These are phyloP conservation scores for Chlorella variabilis DNA, from an alignment of 163 green algal genomes.

Conservation along the genomic window DNA sequence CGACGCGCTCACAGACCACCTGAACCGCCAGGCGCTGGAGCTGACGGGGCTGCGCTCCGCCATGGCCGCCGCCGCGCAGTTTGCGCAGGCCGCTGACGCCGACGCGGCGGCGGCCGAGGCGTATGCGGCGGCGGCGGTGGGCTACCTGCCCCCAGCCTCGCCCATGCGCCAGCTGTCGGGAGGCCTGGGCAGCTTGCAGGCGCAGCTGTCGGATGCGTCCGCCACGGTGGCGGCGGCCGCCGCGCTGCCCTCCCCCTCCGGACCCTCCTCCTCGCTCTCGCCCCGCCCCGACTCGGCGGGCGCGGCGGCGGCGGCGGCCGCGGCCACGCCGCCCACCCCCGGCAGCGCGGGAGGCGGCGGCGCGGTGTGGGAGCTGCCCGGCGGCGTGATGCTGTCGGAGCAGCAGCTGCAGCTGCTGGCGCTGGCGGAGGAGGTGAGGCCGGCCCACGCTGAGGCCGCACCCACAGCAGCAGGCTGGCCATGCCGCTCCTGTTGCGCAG, in stretches of 20 bases:
- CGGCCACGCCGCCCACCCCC: not conserved
- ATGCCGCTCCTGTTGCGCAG: not conserved
- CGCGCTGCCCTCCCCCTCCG: constrained; percentile 3
- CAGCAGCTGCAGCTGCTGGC: constrained; percentile 29
- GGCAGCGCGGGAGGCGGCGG: not conserved
- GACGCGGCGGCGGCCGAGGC: constrained; percentile 1
- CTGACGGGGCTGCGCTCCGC: not conserved
- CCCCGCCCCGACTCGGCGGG: not conserved
- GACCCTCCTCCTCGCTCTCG: not conserved
- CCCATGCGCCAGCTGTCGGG: constrained; percentile 27
- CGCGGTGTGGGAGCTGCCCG: constrained; percentile 21
- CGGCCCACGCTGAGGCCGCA: not conserved
- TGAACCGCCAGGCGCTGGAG: constrained; percentile 42
- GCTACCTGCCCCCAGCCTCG: constrained; percentile 11
- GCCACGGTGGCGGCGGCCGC: not conserved
- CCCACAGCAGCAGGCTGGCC: too few species aligned
- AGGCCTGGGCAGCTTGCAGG: constrained; percentile 17
- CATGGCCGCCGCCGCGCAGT: constrained; percentile 20
- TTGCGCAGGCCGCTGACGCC: constrained; percentile 3
- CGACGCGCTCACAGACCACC: constrained; percentile 27
- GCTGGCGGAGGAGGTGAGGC: constrained; percentile 26
- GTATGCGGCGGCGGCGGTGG: not conserved
- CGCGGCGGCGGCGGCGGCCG: not conserved
- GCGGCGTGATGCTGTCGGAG: constrained; percentile 34
- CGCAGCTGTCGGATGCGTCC: constrained; percentile 9